A percentile compares a stretch with the other conserved stretches of the same genome.
Evolutionary conservation across 2,329 filamentous ascomycete species (phyloP).

Genomic region (Neofusicoccum laricinum): DNA sequence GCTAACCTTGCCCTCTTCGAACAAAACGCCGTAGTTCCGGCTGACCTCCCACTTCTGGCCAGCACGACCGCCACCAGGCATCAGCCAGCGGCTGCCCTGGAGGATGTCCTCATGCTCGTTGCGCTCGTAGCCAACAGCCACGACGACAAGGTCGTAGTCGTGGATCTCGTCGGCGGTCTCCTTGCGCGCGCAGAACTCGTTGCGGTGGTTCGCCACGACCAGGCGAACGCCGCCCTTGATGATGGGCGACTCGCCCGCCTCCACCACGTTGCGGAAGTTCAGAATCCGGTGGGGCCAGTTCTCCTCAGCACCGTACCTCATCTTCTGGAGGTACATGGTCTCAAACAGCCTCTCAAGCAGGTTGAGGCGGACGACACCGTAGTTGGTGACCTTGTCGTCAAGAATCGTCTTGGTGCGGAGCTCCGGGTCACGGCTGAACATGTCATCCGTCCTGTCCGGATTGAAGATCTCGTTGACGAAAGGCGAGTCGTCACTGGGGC

Average conservation of each 20-base stretch:
- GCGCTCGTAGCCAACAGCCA: slow-evolving; percentile 82
- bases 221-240: slow-evolving; percentile 31
- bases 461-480: slow-evolving; percentile 98
- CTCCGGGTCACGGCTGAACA: slow-evolving; percentile 65
- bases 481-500: slow-evolving; percentile 91
- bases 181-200: slow-evolving; percentile 32
- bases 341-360: slow-evolving; percentile 88
- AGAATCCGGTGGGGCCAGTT: slow-evolving; percentile 82
- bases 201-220: slow-evolving; percentile 53
- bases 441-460: slow-evolving; percentile 73
- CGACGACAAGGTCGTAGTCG: slow-evolving; percentile 77
- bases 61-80: slow-evolving; percentile 53
- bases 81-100: slow-evolving; percentile 59
- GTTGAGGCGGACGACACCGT: slow-evolving; percentile 87
- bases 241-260: slow-evolving; percentile 52
- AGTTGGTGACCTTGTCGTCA: slow-evolving; percentile 83
- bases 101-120: slow-evolving; percentile 78
- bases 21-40: slow-evolving; percentile 76
- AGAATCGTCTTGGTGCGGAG: slow-evolving; percentile 61
- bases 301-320: slow-evolving; percentile 62
- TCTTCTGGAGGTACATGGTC: slow-evolving; percentile 79
- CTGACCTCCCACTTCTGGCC: slow-evolving; percentile 61
- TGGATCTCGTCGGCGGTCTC: slow-evolving; percentile 54
- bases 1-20: slow-evolving; percentile 66
- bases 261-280: slow-evolving; percentile 63